Evolutionary conservation across 331 rosid genomes (phyloP).

Genomic region (Saraca asoca): DNA sequence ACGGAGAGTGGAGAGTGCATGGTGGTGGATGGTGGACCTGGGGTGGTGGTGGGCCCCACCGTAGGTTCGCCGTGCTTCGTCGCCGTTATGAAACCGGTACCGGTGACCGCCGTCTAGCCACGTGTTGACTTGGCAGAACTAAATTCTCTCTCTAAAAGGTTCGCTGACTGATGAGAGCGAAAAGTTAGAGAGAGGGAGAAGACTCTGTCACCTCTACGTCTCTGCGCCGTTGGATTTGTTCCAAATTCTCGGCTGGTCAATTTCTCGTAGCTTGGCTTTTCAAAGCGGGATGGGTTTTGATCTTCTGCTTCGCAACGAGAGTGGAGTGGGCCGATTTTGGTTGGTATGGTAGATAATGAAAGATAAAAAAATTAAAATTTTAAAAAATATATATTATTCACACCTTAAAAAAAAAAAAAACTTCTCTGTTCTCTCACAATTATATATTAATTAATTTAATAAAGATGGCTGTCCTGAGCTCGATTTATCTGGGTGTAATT

Average conservation of each 20-base stretch:
- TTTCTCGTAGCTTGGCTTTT: slow-evolving; percentile 35
- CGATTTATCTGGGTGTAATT: too few relatives aligned
- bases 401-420: too few relatives aligned
- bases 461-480: too few relatives aligned
- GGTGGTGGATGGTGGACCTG: slow-evolving; percentile 35
- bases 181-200: slow-evolving; percentile 23
- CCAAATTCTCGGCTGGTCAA: slow-evolving; percentile 45
- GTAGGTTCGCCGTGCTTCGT: slow-evolving; percentile 34
- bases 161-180: slow-evolving; percentile 24
- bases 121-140: slow-evolving; percentile 47
- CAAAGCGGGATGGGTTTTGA: neutral
- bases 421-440: too few relatives aligned
- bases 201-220: slow-evolving; percentile 40
- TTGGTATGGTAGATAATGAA: slow-evolving; percentile 23
- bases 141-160: slow-evolving; percentile 12
- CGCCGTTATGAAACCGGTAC: slow-evolving; percentile 50
- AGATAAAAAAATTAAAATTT: neutral
- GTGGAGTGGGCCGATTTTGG: slow-evolving; percentile 6
- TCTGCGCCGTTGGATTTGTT: slow-evolving; percentile 40
- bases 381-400: too few relatives aligned
- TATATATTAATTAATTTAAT: too few relatives aligned
- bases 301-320: slow-evolving; percentile 27
- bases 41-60: slow-evolving; percentile 36
- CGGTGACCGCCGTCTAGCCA: slow-evolving; percentile 43
- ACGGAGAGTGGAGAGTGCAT: neutral